Evolutionary conservation across 495 filamentous ascomycete genomes (phyloP), one percentile per base, ranked within the genome.

Genomic region (Penicillium soppii): DNA sequence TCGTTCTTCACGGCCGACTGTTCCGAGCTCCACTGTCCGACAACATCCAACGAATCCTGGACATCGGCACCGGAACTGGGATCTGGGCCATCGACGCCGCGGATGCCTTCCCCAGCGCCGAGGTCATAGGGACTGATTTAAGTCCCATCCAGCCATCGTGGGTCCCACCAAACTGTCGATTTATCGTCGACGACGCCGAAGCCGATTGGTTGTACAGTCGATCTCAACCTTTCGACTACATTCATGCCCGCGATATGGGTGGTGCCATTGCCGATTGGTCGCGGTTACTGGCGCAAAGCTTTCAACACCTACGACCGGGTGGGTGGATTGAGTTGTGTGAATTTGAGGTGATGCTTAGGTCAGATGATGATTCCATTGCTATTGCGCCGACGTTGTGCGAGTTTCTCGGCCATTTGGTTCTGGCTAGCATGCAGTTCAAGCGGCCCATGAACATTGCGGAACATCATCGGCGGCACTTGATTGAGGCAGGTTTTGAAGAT

Each of bases 61-160:
- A 90, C 55, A 58, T 89, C 30, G 87, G 87, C 36, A 89, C 85
- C 1, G 87, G 86, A 2, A 79, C 75, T 3, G 75, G 84, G 26
- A 82, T 85, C 27, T 87, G 83, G 82, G 81, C 81, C 27, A 79
- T 85, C 46, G 82, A 79, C 59, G 82, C 65, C 20, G 61, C 78
- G n/a, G 83, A 88, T 53, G 46, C 68, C 16, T 82, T 79, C 56
- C 78, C 80, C 17, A 56, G 69, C 51, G 71, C 82, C 9, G 78
- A 77, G 43, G 67, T 88, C 4, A 50, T 56, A 22, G 53, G 55
- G 17, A 65, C 58, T n/a, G 56, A 66, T 41, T 58, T 54, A 45
- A 82, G 63, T 47, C 62, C 57, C 19, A 63, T 68, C 50, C 62
- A 63, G 27, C 57, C 59, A 25, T 65, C 64, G 13, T 63, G 72